Base-by-base conservation (phyloP, 345 rosid genomes). In the Murraya koenigii region DNA sequence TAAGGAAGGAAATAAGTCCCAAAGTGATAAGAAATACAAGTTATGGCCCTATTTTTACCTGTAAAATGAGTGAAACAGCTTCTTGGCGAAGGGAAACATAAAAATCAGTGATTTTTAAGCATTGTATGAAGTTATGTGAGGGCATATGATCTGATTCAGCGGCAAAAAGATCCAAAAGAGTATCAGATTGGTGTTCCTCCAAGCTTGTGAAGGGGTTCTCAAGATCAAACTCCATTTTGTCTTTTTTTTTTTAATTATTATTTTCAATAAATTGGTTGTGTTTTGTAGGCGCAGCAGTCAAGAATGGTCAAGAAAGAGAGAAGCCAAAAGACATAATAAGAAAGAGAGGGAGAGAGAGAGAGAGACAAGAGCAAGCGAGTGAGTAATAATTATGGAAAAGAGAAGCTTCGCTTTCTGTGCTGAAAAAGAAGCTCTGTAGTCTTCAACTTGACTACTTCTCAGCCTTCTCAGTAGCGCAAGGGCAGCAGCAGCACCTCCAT, bases 91-190 rank as follows among this genome's bases (percentile, higher is more conserved):
- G 80, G n/a, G 87, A 69, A 52, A 58, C 75, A 52, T 59, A 52
- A 59, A 82, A 75, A 19, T 23, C 81, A 22, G 35, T 55, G 58
- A 74, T 63, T 77, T 69, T 78, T 14, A 82, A 73, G 75, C 68
- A 67, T 15, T 77, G 76, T 6, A 81, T 11, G 65, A 78, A 72
- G 28, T 69, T 78, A 23, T 32, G 60, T 5, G 82, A 79, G 22
- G 89, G 88, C 86, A 86, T 82, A 68, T 88, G 88, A 71, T 82
- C 83, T 61, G 87, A 78, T 74, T 88, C 89, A 38, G 82, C 71
- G 55, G 82, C 79, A 79, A 88, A 85, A 6, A 88, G 87, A 70
- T 72, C 39, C 38, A 76, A 47, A 35, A 80, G 74, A 13, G 67
- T 22, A 59, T 78, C 85, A 38, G 61, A 59, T 32, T 63, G 64